phyloP scores from a whole-genome alignment of 257 asterid species.

The Thymus mandschuricus region DNA sequence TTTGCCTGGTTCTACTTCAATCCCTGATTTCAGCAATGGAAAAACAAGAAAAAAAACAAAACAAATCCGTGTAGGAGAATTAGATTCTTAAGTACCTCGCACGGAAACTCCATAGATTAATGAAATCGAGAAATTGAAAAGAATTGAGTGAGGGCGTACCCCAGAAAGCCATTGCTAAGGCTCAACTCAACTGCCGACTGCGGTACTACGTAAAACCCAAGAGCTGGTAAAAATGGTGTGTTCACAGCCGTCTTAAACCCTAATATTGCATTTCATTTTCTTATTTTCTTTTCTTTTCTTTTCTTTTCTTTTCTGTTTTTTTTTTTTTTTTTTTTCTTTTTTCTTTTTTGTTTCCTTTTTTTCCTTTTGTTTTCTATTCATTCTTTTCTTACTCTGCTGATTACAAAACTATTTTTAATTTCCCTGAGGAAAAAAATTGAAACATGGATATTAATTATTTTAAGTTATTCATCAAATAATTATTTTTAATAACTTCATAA shows the following conservation, averaged over 20 bases:
- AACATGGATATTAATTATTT: too few relatives aligned
- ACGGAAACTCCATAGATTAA: neutral
- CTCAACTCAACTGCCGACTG: slow-evolving; percentile 23
- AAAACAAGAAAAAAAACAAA: neutral
- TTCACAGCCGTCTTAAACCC: slow-evolving; percentile 37
- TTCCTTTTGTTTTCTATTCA: too few relatives aligned
- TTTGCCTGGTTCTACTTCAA: slow-evolving; percentile 75
- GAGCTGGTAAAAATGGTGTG: slow-evolving; percentile 14
- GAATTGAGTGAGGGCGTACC: slow-evolving; percentile 30
- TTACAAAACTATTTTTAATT: too few relatives aligned
- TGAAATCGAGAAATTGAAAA: neutral
- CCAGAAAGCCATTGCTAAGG: slow-evolving; percentile 55
- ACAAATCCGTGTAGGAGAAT: neutral
- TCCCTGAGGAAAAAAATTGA: too few relatives aligned
- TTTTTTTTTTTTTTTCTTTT: too few relatives aligned
- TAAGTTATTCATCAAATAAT: too few relatives aligned
- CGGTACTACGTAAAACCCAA: slow-evolving; percentile 41
- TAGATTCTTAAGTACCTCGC: neutral
- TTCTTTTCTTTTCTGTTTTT: too few relatives aligned
- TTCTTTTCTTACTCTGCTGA: too few relatives aligned
- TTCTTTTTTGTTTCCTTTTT: too few relatives aligned
- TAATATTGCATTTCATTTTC: neutral
- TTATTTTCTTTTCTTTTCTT: too few relatives aligned
- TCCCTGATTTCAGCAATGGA: slow-evolving; percentile 44
- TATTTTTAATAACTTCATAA: too few relatives aligned